phyloP scores from a whole-genome alignment of 1,284 basidiomycete species.

The Puccinia novopanici region DNA sequence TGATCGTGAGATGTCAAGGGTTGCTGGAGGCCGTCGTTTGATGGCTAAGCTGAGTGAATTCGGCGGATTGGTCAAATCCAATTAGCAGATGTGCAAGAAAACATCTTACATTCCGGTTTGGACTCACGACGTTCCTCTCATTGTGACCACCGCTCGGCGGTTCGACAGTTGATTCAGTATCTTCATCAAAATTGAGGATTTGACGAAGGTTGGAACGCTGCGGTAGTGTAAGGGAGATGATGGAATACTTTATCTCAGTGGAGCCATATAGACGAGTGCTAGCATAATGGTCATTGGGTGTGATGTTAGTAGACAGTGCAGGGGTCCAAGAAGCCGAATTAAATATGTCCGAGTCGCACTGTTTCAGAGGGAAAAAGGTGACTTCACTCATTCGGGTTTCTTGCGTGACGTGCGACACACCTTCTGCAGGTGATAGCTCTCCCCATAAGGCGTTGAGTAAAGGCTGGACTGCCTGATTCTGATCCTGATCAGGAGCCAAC shows the following conservation, averaged over 20 bases:
- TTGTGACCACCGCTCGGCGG: neutral
- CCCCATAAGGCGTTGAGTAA: conserved; percentile 6
- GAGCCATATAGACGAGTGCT: neutral
- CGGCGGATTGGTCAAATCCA: neutral
- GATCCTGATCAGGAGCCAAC: neutral
- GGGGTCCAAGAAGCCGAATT: conserved; percentile 15
- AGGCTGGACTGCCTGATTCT: neutral
- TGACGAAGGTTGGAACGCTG: conserved; percentile 17
- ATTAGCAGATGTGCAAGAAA: neutral
- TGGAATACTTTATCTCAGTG: conserved; percentile 5
- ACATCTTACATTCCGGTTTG: neutral
- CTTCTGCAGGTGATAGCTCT: conserved; percentile 12
- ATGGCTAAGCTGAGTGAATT: conserved; percentile 8
- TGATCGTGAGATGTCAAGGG: conserved; percentile 17
- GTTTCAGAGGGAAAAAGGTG: conserved; percentile 30
- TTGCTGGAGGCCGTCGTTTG: neutral
- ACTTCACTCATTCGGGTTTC: conserved; percentile 26
- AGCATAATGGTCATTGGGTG: neutral
- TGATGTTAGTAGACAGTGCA: conserved; percentile 14
- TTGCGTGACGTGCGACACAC: neutral
- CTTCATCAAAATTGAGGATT: conserved; percentile 24
- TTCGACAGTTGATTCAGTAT: neutral
- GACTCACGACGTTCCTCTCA: conserved; percentile 7
- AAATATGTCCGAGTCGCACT: neutral
- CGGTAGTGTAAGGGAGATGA: conserved; percentile 19